Evolutionary conservation across 352 stramenopile genomes (phyloP), one percentile per base, ranked within the genome.

Genomic region (Phytophthora constricta): DNA sequence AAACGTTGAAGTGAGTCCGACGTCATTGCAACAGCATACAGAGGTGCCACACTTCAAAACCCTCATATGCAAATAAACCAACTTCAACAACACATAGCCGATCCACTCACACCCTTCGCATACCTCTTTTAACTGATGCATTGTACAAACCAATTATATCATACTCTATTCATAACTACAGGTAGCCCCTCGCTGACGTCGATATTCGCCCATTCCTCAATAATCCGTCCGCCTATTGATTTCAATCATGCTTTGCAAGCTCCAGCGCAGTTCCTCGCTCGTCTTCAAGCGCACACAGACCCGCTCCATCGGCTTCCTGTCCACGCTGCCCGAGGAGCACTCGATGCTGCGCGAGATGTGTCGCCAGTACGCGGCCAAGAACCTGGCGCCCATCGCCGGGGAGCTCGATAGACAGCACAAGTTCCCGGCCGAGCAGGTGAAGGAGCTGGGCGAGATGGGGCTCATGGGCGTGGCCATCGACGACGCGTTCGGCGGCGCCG

Each of bases 281-380:
- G n/a, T 34, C 20, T 60, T 45, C 33, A 76, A 58, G 46, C 48
- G 50, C 42, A 27, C 49, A 17, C 73, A 84, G 39, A 69, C 72
- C 27, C 82, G 84, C 28, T 76, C 72, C 25, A 59, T 91, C 33
- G 77, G 82, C 57, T 92, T 84, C 69, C 57, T 91, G 47, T 86
- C 82, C 39, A 52, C 81, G 26, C 70, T 99, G 16, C 91, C 92
- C 1, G 95, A 98, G 68, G 97, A 99, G 72, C 96, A 99, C 77
- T 62, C 70, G n/a, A 98, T 98, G 96, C 89, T 99, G 22, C 91
- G 96, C 27, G 94, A 99, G 50, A 98, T 98, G 93, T 98, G 93
- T 70, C 77, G 87, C 19, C 92, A 97, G 65, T 99, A 99, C 76
- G 96, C 96, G 0, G 87, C 98, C 66, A 98, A 98, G 72, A 95